Base-by-base conservation (phyloP, 495 filamentous ascomycete species). In the Ramalina peruviana region DNA sequence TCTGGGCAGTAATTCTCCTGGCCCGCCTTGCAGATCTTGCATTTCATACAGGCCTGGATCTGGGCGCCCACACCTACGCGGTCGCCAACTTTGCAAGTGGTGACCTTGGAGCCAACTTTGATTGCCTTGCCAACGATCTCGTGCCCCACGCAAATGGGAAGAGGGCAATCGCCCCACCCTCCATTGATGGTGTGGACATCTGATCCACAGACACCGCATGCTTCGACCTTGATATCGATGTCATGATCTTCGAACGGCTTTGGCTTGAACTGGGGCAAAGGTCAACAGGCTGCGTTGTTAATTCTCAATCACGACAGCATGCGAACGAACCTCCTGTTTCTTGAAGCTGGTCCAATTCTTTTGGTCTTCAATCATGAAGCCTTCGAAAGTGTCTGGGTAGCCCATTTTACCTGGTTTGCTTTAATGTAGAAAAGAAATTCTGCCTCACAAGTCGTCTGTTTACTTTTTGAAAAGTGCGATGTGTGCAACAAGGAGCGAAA, bases 1-100 rank as follows among this genome's bases (percentile, higher is more conserved):
- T 83, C 69, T 9, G 79, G 78, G 68, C 84, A 89, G 61, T 88
- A 89, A 59, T 83, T 86, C 68, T 89, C 86, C 51, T 88, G 83
- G 43, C 78, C 79, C 63, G 72, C 70, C 58, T 75, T 78, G 70
- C 81, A 84, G 52, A 76, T 73, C 64, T 74, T 63, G 70, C 81
- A 85, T 37, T 78, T 72, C 54, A 88, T 65, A 63, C 85, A 87
- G 30, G 81, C 75, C 66, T 76, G 76, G 40, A 83, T 76, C 65
- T 88, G 85, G 4, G 86, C 83, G 37, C 86, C 85, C 3, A 89
- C 81, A 40, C 85, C 86, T 33, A 87, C 86, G 40, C 85, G 79
- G 57, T 88, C 80, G 40, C 86, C 86, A 52, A 78, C 68, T 58
- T 86, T 83, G 61, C 85, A 67, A 27, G 68, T 65, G 30, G 69